These are phyloP conservation scores for Wickerhamomyces sp. DNA, from an alignment of 1,139 yeast species.

Conservation along the genomic window DNA sequence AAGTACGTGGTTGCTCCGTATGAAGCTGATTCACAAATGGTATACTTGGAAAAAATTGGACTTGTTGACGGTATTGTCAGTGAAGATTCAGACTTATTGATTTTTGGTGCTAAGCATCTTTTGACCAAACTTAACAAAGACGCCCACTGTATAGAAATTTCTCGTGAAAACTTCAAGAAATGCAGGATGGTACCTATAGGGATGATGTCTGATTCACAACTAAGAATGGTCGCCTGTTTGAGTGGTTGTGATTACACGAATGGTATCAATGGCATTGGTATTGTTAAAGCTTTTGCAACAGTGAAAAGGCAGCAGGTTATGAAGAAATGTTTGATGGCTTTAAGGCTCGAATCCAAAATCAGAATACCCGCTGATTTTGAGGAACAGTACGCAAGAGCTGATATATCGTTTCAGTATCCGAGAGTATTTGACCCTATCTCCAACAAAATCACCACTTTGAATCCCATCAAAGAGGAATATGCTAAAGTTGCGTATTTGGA, in stretches of 20 bases:
- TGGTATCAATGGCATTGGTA: conserved; percentile 79
- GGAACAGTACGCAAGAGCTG: conserved; percentile 60
- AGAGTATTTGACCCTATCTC: conserved; percentile 71
- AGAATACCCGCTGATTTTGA: conserved; percentile 54
- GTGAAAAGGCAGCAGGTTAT: conserved; percentile 48
- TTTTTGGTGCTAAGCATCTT: conserved; percentile 77
- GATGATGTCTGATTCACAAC: conserved; percentile 47
- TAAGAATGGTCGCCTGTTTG: conserved; percentile 75
- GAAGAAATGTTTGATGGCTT: conserved; percentile 50
- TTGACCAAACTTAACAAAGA: conserved; percentile 78
- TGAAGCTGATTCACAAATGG: conserved; percentile 98
- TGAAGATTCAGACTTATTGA: conserved; percentile 89
- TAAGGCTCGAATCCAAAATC: conserved; percentile 58
- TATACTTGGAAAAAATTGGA: conserved; percentile 72
- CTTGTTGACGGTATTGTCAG: conserved; percentile 81
- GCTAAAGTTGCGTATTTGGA: conserved; percentile 33
- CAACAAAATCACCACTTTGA: conserved; percentile 48
- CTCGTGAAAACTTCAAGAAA: conserved; percentile 46
- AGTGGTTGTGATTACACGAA: conserved; percentile 96
- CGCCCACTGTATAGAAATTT: conserved; percentile 71
- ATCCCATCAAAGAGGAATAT: conserved; percentile 44
- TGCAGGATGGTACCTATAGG: conserved; percentile 42
- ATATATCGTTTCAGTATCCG: conserved; percentile 78
- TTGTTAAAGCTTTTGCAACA: conserved; percentile 66
- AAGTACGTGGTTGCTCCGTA: conserved; percentile 91